Evolutionary conservation across 2,329 filamentous ascomycete species (phyloP).

Genomic region (Magnaporthales sp.): DNA sequence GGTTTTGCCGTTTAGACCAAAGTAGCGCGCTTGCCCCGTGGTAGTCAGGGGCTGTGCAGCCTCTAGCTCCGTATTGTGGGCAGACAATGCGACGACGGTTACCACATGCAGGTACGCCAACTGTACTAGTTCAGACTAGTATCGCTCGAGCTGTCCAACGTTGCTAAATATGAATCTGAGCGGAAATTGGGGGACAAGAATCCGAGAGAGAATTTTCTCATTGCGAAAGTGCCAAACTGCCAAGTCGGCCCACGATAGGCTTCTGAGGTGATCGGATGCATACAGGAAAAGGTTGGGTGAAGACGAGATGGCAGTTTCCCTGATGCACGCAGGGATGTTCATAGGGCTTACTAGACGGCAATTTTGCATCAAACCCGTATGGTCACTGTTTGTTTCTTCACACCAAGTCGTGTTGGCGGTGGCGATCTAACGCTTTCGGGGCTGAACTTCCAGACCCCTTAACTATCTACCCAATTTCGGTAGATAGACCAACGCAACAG

Average conservation of each 20-base stretch:
- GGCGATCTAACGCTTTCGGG: background rate
- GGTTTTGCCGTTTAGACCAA: background rate
- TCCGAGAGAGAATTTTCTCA: background rate
- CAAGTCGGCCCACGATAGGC: background rate
- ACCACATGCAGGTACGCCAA: background rate
- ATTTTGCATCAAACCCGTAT: background rate
- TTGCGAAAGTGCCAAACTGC: background rate
- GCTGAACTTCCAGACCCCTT: background rate
- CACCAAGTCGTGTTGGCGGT: background rate
- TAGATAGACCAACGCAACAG: background rate
- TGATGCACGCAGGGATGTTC: background rate
- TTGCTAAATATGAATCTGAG: background rate
- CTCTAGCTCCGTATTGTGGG: background rate
- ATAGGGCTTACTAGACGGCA: background rate
- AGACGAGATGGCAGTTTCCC: background rate
- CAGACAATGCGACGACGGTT: background rate
- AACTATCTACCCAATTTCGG: background rate
- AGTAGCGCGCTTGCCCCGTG: background rate
- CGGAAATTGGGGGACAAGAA: background rate
- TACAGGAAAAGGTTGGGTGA: background rate
- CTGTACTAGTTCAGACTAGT: background rate
- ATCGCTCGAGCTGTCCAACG: background rate
- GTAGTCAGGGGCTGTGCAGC: background rate
- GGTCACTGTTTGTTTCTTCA: background rate
- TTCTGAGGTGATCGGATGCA: background rate